Evolutionary conservation across 176 grass and related monocot species (phyloP), one percentile per base, ranked within the genome.

Genomic region (Ensete glaucum): DNA sequence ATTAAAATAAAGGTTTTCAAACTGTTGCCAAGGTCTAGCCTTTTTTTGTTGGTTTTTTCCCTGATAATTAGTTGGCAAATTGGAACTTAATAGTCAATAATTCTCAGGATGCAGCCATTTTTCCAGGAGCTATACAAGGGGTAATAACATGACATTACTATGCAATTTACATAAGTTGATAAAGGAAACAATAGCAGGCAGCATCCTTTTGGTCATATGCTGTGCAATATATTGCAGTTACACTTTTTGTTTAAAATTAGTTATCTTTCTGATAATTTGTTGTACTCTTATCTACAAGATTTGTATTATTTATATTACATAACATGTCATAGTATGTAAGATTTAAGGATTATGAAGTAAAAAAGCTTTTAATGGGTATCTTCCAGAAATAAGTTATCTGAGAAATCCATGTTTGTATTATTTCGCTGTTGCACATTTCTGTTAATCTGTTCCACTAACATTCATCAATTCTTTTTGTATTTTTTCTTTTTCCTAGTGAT

Each of bases 401-500:
- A 43, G 34, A 43, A 34, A 60, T 43, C 24, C 9, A 7, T 23
- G 1, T 72, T 53, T 51, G 12, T 23, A n/a, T 51, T 71, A 11
- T 22, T 71, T 51, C 15, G 24, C 10, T 53, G 2, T 72, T 50
- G 3, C 53, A 34, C 9, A 25, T 67, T 15, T 15, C 15, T 25
- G 21, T 13, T 26, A 67, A 34, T 29, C 26, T 67, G 26, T 16
- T 43, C 10, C 43, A 43, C 2, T 8, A 43, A 16, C 64, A 43
- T 67, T 67, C 14, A 67, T 24, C 17, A 8, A 72, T 8, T 19
- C 13, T 14, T 24, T 73, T 7, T 25, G 1, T 8, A 15, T 27
- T 27, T 19, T 59, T 74, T 13, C 83, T 81, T 75, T 14, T 78
- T 87, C 12, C 54, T 74, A 90, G 90, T 81, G 82, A 88, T 68